Evolutionary conservation across 768 basidiomycete species (phyloP).

Genomic region (Boletus rufocinnamomeus): DNA sequence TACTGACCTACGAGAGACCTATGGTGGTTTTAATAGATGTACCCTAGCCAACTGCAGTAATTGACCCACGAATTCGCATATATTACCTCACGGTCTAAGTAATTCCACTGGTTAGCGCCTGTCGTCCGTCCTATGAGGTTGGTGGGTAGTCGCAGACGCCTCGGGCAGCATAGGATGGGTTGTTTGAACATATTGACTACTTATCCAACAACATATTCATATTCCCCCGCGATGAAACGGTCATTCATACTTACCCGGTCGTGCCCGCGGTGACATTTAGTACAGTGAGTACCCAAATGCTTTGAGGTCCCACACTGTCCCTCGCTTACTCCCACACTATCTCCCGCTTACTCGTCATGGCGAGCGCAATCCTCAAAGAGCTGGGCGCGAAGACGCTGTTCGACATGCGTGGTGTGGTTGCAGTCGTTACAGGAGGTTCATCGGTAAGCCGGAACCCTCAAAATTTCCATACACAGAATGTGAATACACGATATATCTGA

Average conservation of each 20-base stretch:
- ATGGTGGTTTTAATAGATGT: slow-evolving; percentile 16
- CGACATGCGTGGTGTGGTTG: not conserved
- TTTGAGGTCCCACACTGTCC: not conserved
- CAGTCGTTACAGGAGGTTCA: not conserved
- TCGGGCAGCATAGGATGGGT: too few species aligned
- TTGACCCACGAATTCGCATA: not conserved
- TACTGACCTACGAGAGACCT: slow-evolving; percentile 13
- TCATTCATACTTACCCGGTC: too few species aligned
- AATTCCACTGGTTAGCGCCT: not conserved
- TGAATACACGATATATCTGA: not conserved
- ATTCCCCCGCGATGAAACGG: too few species aligned
- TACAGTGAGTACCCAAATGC: not conserved
- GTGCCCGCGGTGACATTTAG: not conserved
- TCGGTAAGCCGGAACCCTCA: not conserved
- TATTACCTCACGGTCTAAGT: not conserved
- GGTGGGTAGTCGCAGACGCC: too few species aligned
- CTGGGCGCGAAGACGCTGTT: not conserved
- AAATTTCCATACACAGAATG: not conserved
- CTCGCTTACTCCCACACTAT: not conserved
- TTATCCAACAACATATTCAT: too few species aligned
- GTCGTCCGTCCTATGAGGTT: not conserved
- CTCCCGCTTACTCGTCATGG: not conserved
- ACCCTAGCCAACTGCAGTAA: slow-evolving; percentile 18
- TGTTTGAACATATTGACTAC: too few species aligned
- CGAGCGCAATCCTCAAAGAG: not conserved